Percentiles rank a stretch among this genome's conserved stretches.
Conservation (phyloP, 1,284 basidiomycete species). For the Kalmanozyma brasiliensis region DNA sequence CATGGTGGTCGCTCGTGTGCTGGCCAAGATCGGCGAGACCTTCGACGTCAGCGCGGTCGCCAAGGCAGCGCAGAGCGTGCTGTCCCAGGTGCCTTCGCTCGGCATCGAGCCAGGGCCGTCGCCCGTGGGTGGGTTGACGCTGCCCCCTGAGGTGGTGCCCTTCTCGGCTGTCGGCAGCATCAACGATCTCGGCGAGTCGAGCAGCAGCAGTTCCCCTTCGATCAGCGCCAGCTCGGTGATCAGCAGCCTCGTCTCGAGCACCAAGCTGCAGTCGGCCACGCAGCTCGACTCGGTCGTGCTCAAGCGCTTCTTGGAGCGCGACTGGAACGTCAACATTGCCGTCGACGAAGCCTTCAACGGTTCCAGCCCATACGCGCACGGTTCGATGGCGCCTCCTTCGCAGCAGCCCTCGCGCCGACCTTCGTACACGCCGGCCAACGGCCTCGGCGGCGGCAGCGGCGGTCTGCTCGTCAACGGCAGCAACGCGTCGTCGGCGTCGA, state of each 20-base stretch:
- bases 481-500: constrained; percentile 32
- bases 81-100: constrained; percentile 44
- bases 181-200: constrained; percentile 38
- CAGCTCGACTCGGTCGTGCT: constrained; percentile 44
- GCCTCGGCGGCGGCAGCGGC: constrained; percentile 17
- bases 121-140: constrained; percentile 29
- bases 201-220: constrained; percentile 30
- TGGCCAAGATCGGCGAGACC: constrained; percentile 76
- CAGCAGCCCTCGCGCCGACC: constrained; percentile 35
- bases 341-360: constrained; percentile 55
- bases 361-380: constrained; percentile 33
- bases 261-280: constrained; percentile 52
- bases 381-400: constrained; percentile 21
- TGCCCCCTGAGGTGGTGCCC: constrained; percentile 45
- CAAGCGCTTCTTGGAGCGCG: constrained; percentile 57
- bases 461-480: constrained; percentile 26
- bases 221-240: constrained; percentile 37
- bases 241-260: constrained; percentile 42
- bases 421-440: constrained; percentile 38
- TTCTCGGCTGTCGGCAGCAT: constrained; percentile 38
- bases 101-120: constrained; percentile 46
- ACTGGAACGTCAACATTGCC: constrained; percentile 61
- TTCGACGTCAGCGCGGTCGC: constrained; percentile 73
- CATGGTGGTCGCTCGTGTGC: constrained; percentile 76
- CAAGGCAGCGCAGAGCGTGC: constrained; percentile 27